A percentile compares a stretch with the other conserved stretches of the same genome.
These are phyloP conservation scores for Debaryomyces subglobosus DNA, from an alignment of 1,139 yeast genomes.

Conservation along the genomic window DNA sequence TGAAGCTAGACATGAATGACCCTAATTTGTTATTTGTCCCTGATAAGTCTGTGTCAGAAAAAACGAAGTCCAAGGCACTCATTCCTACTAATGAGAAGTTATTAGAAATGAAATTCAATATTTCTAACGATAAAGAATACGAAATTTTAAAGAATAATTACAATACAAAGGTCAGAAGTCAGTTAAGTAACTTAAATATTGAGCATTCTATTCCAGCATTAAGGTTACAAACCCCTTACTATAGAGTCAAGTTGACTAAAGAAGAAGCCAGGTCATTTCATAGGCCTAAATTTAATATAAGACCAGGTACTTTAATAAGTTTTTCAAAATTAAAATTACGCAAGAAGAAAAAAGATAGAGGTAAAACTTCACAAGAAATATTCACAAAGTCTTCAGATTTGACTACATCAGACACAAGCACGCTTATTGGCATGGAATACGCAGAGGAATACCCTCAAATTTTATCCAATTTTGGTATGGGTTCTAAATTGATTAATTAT, in stretches of 20 bases:
- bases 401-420: constrained; percentile 81
- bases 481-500: constrained; percentile 88
- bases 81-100: constrained; percentile 55
- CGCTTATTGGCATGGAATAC: constrained; percentile 80
- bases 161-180: constrained; percentile 89
- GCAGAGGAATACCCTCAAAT: constrained; percentile 88
- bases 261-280: constrained; percentile 80
- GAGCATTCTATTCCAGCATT: constrained; percentile 92
- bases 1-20: constrained; percentile 83
- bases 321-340: constrained; percentile 79
- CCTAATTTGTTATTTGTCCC: constrained; percentile 72
- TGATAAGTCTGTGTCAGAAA: constrained; percentile 26
- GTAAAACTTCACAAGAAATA: constrained; percentile 75
- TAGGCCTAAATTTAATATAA: constrained; percentile 70
- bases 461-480: constrained; percentile 92
- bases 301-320: constrained; percentile 76
- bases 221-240: constrained; percentile 87
- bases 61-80: constrained; percentile 30
- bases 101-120: constrained; percentile 63
- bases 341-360: constrained; percentile 87
- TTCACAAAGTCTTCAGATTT: constrained; percentile 74
- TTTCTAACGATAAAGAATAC: constrained; percentile 88
- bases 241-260: constrained; percentile 74
- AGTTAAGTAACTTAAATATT: constrained; percentile 85
- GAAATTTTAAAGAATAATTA: constrained; percentile 82